A percentile compares a stretch with the other conserved stretches of the same genome.
Conservation (phyloP, 495 filamentous ascomycete genomes). For the Neurospora hispaniola region DNA sequence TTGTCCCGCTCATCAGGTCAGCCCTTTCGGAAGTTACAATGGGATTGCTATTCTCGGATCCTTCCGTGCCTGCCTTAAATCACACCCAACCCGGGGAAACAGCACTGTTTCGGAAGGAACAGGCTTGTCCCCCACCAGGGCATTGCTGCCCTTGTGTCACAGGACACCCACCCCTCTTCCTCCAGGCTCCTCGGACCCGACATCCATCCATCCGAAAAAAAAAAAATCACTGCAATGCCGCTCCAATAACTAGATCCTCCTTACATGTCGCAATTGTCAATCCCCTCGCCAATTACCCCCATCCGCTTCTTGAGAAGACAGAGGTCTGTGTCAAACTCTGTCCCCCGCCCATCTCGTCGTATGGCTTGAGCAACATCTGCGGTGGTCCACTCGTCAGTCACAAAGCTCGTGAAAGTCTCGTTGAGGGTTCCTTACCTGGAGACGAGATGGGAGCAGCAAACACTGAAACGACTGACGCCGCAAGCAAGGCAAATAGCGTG, state of each 20-base stretch:
- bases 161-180: neutral
- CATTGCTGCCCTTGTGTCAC: neutral
- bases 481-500: neutral
- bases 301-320: neutral
- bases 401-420: neutral
- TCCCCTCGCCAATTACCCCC: neutral
- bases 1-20: neutral
- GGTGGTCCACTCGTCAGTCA: neutral
- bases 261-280: conserved; percentile 4
- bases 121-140: neutral
- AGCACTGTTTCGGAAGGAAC: neutral
- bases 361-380: neutral
- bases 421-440: neutral
- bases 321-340: conserved; percentile 4
- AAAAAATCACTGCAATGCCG: too few relatives aligned
- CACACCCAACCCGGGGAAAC: neutral
- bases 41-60: neutral
- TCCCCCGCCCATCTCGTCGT: neutral
- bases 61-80: neutral
- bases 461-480: neutral
- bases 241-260: neutral
- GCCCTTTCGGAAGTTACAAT: neutral
- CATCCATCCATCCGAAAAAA: neutral
- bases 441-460: neutral
- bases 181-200: neutral